Conservation (phyloP, 495 filamentous ascomycete species). For the Tuber indicum region DNA sequence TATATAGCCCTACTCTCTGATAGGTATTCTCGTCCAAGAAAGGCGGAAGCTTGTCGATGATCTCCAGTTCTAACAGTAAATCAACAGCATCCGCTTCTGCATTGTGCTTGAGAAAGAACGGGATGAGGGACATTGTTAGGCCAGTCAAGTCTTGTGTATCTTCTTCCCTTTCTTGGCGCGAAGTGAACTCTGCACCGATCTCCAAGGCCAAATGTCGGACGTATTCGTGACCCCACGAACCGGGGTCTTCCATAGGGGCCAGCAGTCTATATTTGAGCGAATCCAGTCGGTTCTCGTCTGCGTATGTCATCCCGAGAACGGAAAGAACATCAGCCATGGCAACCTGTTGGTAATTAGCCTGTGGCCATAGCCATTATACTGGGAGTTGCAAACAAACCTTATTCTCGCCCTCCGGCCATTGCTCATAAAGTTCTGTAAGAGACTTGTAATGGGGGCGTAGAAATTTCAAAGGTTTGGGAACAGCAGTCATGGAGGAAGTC, state of each 20-base stretch:
- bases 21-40: conserved; percentile 94
- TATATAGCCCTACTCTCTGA: conserved; percentile 86
- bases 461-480: conserved; percentile 97
- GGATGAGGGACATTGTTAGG: conserved; percentile 75
- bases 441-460: conserved; percentile 89
- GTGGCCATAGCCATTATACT: neutral
- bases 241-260: conserved; percentile 82
- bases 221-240: conserved; percentile 98
- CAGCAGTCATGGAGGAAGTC: conserved; percentile 97
- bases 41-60: conserved; percentile 82
- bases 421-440: conserved; percentile 75
- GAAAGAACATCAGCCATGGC: conserved; percentile 92
- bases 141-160: conserved; percentile 68
- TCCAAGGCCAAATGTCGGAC: conserved; percentile 91
- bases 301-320: conserved; percentile 98
- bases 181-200: conserved; percentile 86
- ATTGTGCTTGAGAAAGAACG: conserved; percentile 93
- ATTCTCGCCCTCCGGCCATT: conserved; percentile 74
- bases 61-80: conserved; percentile 91
- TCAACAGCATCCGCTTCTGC: conserved; percentile 98
- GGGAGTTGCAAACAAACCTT: conserved; percentile 52
- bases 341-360: conserved; percentile 46
- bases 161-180: conserved; percentile 61
- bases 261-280: conserved; percentile 91
- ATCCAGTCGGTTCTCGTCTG: conserved; percentile 90